Percentiles rank a stretch among this genome's conserved stretches.
phyloP scores from a whole-genome alignment of 805 yeast species.

The Cyberlindnera japonica region DNA sequence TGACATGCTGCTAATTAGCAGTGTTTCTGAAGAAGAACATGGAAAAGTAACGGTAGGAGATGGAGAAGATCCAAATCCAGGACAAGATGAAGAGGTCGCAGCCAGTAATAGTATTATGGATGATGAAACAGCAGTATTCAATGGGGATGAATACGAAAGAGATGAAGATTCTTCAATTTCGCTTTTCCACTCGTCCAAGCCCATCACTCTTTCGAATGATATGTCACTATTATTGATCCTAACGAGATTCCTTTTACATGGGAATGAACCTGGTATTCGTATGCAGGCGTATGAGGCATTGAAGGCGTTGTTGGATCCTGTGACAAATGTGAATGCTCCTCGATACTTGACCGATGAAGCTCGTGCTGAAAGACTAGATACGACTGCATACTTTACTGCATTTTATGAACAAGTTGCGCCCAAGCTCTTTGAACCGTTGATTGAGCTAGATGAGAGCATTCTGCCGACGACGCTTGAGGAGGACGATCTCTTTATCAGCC shows the following conservation, averaged over 20 bases:
- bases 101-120: too few species aligned
- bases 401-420: constrained; percentile 67
- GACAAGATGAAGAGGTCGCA: too few species aligned
- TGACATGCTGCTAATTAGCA: constrained; percentile 60
- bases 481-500: constrained; percentile 45
- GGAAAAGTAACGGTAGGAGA: constrained; percentile 9
- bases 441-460: constrained; percentile 19
- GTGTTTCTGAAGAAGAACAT: constrained; percentile 4
- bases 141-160: constrained; percentile 10
- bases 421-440: constrained; percentile 46
- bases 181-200: constrained; percentile 3
- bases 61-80: constrained; percentile 11
- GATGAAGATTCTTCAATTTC: constrained; percentile 8
- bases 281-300: constrained; percentile 84
- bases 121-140: too few species aligned
- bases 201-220: constrained; percentile 42
- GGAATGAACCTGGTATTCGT: constrained; percentile 65
- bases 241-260: constrained; percentile 57
- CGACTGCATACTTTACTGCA: constrained; percentile 46
- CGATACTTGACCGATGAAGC: constrained; percentile 24
- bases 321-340: constrained; percentile 17
- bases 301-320: constrained; percentile 61
- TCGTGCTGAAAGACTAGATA: constrained; percentile 28
- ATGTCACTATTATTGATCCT: constrained; percentile 55
- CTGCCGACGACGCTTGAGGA: constrained; percentile 24